Evolutionary conservation across 805 yeast genomes (phyloP), one percentile per base, ranked within the genome.

Genomic region (Ogataea ramenticola): DNA sequence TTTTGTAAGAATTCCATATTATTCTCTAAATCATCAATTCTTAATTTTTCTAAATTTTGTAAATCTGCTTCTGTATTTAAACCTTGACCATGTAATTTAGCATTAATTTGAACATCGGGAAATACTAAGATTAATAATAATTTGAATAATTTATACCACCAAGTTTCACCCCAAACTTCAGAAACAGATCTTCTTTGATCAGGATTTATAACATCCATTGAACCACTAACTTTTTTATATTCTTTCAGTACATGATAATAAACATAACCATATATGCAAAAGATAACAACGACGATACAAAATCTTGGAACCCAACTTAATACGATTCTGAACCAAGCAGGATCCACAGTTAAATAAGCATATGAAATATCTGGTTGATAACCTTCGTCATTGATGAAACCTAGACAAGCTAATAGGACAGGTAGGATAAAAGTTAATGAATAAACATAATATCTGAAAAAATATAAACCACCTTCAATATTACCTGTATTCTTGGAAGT

Each of bases 221-320:
- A 55, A 10, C 77, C 76, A 41, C 80, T 77, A 40, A 81, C 74
- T 10, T 65, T 62, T 34, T 73, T 71, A 56, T 80, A 77, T 54
- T 86, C 86, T 32, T 68, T 65, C 46, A 77, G 70, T 21, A 89
- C 91, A 55, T 83, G 86, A 47, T 77, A 63, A 61, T 89, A 89
- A 42, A 89, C 81, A 33, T 82, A 69, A 41, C 77, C 66, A 60
- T 89, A 89, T 39, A 87, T 77, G 3, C 70, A 59, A 31, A 86
- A 54, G 49, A 90, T 85, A 22, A 73, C 55, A 10, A 84, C 57
- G 46, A 85, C 73, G 43, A 89, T 75, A 45, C 76, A 62, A 57
- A 79, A 88, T 41, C 96, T 70, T 12, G 95, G 89, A 2, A 79
- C 80, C 96, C 96, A 90, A 50, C 88, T 77, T 41, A 89, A 64